phyloP scores from a whole-genome alignment of 192 early-diverging fungal species.

The Linnemannia hyalina region DNA sequence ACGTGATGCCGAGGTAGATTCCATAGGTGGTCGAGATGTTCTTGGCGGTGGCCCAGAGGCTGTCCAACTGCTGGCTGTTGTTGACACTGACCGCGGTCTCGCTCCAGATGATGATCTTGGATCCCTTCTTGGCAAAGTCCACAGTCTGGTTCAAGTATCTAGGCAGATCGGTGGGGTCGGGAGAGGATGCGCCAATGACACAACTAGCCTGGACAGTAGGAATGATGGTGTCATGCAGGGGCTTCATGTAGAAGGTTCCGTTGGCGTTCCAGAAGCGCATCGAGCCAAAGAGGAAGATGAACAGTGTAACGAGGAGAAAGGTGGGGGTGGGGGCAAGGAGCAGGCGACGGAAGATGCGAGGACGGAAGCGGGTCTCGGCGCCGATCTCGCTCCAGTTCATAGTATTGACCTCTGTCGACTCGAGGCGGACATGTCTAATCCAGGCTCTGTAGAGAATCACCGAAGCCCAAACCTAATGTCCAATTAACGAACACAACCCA shows the following conservation, averaged over 20 bases:
- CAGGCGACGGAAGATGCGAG: background rate
- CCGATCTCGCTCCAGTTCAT: constrained; percentile 20
- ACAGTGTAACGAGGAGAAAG: constrained; percentile 28
- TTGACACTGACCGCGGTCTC: constrained; percentile 13
- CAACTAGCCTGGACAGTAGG: constrained; percentile 46
- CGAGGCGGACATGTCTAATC: constrained; percentile 21
- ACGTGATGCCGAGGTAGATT: constrained; percentile 49
- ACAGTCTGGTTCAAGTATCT: constrained; percentile 37
- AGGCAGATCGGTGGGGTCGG: constrained; percentile 3
- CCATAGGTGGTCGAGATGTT: constrained; percentile 43
- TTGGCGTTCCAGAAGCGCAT: constrained; percentile 54
- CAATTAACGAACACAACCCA: background rate
- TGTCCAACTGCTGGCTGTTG: background rate
- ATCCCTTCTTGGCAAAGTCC: constrained; percentile 33
- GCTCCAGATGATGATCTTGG: constrained; percentile 55
- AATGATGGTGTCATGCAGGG: constrained; percentile 17
- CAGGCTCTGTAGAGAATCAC: constrained; percentile 32
- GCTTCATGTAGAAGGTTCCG: constrained; percentile 42
- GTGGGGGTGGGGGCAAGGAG: constrained; percentile 36
- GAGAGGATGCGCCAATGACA: constrained; percentile 24
- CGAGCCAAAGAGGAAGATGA: constrained; percentile 36
- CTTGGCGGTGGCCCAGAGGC: constrained; percentile 10
- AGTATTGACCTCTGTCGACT: background rate
- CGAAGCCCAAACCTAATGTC: constrained; percentile 26
- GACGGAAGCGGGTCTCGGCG: background rate